Base-by-base conservation (phyloP, 352 stramenopile genomes). In the Globisporangium takayamanum region DNA sequence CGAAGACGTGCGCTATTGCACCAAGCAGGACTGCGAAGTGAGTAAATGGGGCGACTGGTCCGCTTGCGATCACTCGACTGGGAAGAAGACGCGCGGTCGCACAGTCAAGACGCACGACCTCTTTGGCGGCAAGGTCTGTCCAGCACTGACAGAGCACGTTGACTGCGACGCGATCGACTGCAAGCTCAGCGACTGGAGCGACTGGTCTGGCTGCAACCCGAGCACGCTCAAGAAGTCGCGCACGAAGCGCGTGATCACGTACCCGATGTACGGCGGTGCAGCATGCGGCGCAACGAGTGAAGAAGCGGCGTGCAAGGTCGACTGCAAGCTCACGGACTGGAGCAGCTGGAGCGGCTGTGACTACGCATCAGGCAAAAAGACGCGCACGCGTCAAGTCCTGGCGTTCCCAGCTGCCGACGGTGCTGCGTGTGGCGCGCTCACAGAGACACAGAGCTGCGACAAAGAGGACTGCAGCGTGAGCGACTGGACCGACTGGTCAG, bases 301-400 rank as follows among this genome's bases (percentile, higher is more conserved):
- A 25, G 47, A 72, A 3, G 56, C 8, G 0, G 49, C 50, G 0
- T 89, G 80, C 64, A 59, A 66, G 6, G 52, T 87, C 0, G 68
- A 83, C 60, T 89, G 80, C 54, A 67, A 74, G 46, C 42, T 82
- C 6, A 69, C 55, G 0, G 60, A 78, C 16, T 89, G 79, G 79
- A 71, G 60, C 18, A 50, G 63, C 12, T 89, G 69, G 67, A 75
- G 66, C 11, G 64, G 57, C 6, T 89, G 81, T 48, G 67, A 91
- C 57, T 66, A 69, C 39, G 41, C 57, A n/a, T 76, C 73, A 0
- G 63, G 66, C 25, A 77, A 62, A 33, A 83, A 84, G 55, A 76
- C 66, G 7, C 73, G 75, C 10, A 61, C 64, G 25, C 66, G 81
- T 2, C 57, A 69, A 2, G 67, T 89, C 6, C 37, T 70, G 0